Conservation (phyloP, 371 early-diverging fungal genomes). For the Saksenaea vasiformis region DNA sequence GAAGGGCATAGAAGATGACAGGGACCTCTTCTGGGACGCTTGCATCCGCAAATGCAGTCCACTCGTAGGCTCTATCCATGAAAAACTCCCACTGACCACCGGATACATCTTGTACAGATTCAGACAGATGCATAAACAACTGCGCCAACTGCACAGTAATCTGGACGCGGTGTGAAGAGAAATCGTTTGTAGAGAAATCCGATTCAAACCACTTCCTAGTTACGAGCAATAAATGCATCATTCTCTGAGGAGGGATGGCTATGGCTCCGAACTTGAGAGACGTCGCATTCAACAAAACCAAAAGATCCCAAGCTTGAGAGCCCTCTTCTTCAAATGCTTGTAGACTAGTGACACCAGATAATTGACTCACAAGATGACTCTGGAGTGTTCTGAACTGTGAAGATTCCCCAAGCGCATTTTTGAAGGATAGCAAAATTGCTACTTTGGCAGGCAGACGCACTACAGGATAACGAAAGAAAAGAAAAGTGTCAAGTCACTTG, state of each 20-base stretch:
- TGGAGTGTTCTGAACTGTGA: conserved; percentile 31
- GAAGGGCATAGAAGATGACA: conserved; percentile 15
- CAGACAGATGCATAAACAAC: conserved; percentile 40
- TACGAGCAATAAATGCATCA: conserved; percentile 48
- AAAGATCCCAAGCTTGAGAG: conserved; percentile 25
- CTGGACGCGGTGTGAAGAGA: conserved; percentile 21
- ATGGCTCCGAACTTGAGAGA: conserved; percentile 29
- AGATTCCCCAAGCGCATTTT: conserved; percentile 18
- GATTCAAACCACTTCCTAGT: conserved; percentile 46
- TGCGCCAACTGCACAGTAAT: conserved; percentile 42
- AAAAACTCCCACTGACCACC: conserved; percentile 63
- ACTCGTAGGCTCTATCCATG: conserved; percentile 41
- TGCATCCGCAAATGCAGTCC: conserved; percentile 38
- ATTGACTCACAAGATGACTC: conserved; percentile 41
- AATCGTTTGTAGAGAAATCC: conserved; percentile 18
- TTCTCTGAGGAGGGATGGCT: conserved; percentile 50
- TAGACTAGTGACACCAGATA: conserved; percentile 28
- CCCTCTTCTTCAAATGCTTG: conserved; percentile 23
- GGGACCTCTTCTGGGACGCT: conserved; percentile 18
- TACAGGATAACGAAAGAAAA: conserved; percentile 15
- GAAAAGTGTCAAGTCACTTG: not conserved
- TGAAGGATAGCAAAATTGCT: conserved; percentile 33
- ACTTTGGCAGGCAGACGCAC: conserved; percentile 33
- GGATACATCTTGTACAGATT: conserved; percentile 52
- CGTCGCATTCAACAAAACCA: conserved; percentile 41